Percentiles rank a stretch among this genome's conserved stretches.
phyloP scores from a whole-genome alignment of 306 rosid species.

The Casuarina cunninghamiana region DNA sequence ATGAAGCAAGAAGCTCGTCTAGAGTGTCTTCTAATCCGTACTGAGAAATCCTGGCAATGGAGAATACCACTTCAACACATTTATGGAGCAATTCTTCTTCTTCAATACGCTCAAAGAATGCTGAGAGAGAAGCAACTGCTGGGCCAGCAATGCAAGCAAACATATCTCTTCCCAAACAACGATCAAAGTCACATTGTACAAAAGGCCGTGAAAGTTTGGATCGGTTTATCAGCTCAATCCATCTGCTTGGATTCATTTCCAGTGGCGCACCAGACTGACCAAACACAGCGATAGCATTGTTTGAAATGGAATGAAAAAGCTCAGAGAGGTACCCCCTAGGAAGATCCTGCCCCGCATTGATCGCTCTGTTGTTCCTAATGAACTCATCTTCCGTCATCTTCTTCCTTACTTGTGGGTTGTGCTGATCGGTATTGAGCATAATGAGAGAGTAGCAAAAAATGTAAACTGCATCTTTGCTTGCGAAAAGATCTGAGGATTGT shows the following conservation, averaged over 20 bases:
- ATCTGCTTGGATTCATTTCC: constrained; percentile 78
- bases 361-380: constrained; percentile 81
- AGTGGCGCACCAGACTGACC: constrained; percentile 40
- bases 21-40: constrained; percentile 87
- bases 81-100: constrained; percentile 90
- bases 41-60: constrained; percentile 74
- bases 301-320: constrained; percentile 74
- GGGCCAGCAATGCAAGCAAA: constrained; percentile 95
- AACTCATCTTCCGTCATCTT: constrained; percentile 95
- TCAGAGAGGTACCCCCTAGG: constrained; percentile 83
- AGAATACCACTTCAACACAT: constrained; percentile 84
- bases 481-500: constrained; percentile 63
- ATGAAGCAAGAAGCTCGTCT: constrained; percentile 76
- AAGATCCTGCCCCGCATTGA: constrained; percentile 88
- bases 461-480: constrained; percentile 75
- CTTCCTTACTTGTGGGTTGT: constrained; percentile 94
- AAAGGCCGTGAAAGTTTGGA: constrained; percentile 48
- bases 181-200: constrained; percentile 51
- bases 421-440: constrained; percentile 95
- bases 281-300: constrained; percentile 51
- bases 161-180: constrained; percentile 79
- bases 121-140: constrained; percentile 68
- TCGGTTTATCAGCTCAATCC: constrained; percentile 80
- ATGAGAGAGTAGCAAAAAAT: constrained; percentile 85
- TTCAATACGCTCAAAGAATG: constrained; percentile 82